phyloP scores from a whole-genome alignment of 179 eudicot species.

The Amaranthus tricolor region DNA sequence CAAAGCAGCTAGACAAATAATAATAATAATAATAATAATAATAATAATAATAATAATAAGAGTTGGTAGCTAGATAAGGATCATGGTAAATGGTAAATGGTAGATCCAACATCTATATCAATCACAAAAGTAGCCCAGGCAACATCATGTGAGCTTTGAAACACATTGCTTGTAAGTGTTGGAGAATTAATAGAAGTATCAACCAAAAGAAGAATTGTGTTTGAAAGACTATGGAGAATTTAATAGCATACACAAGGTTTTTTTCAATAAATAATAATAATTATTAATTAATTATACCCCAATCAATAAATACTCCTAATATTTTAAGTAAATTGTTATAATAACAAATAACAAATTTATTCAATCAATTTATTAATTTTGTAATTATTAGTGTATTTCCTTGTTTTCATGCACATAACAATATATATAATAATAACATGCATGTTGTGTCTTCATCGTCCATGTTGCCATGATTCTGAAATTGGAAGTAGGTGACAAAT shows the following conservation, averaged over 20 bases:
- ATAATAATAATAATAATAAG: no score
- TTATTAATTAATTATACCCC: not conserved
- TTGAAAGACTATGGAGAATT: not conserved
- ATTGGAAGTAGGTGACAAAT: constrained; percentile 31
- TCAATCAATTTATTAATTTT: not conserved
- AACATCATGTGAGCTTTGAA: constrained; percentile 21
- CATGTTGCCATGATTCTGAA: constrained; percentile 33
- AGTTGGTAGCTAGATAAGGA: not conserved
- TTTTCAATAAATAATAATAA: no score
- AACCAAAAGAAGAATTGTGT: not conserved
- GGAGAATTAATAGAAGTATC: not conserved
- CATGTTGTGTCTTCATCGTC: constrained; percentile 30
- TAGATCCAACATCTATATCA: constrained; percentile 10
- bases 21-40: no score
- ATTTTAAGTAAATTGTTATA: not conserved
- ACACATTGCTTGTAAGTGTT: not conserved
- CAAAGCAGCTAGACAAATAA: no score
- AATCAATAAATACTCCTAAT: not conserved
- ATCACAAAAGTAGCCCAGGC: constrained; percentile 9
- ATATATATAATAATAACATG: constrained; percentile 2
- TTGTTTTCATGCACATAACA: not conserved
- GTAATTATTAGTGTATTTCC: no score
- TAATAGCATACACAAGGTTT: no score
- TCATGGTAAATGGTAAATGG: not conserved
- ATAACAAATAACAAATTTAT: no score